Conservation (phyloP, 2,329 filamentous ascomycete species). For the Aspergillus sp. region DNA sequence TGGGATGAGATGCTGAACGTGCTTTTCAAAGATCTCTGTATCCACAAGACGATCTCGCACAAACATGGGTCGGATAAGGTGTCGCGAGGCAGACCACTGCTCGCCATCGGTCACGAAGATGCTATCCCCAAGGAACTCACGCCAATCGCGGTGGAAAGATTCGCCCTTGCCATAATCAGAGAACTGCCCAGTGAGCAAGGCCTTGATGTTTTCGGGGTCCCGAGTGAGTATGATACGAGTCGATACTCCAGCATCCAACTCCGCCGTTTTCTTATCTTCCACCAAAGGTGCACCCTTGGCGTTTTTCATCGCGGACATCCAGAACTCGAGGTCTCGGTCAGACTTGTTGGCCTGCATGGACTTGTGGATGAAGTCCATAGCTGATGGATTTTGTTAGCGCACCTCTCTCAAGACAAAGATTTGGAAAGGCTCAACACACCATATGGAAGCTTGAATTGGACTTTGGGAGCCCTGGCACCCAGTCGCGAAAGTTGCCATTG, state of each 20-base stretch:
- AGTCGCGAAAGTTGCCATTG: conserved; percentile 30
- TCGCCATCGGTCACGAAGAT: conserved; percentile 80
- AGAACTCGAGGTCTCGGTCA: conserved; percentile 62
- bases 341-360: conserved; percentile 54
- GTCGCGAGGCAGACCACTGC: conserved; percentile 77
- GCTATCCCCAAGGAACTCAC: conserved; percentile 78
- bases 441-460: conserved; percentile 37
- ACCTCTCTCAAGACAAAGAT: background rate
- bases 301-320: conserved; percentile 53
- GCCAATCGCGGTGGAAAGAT: conserved; percentile 71
- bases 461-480: conserved; percentile 36
- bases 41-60: conserved; percentile 81
- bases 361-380: conserved; percentile 64
- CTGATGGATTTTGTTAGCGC: conserved; percentile 39
- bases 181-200: conserved; percentile 85
- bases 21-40: conserved; percentile 76
- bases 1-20: conserved; percentile 70
- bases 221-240: conserved; percentile 69
- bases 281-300: conserved; percentile 31
- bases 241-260: conserved; percentile 31
- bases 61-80: conserved; percentile 84
- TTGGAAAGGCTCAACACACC: conserved; percentile 23
- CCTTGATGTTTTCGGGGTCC: conserved; percentile 89
- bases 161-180: conserved; percentile 78
- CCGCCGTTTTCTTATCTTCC: conserved; percentile 26